phyloP scores from a whole-genome alignment of 1,139 yeast genomes.

The Saccharomycopsis crataegensis region DNA sequence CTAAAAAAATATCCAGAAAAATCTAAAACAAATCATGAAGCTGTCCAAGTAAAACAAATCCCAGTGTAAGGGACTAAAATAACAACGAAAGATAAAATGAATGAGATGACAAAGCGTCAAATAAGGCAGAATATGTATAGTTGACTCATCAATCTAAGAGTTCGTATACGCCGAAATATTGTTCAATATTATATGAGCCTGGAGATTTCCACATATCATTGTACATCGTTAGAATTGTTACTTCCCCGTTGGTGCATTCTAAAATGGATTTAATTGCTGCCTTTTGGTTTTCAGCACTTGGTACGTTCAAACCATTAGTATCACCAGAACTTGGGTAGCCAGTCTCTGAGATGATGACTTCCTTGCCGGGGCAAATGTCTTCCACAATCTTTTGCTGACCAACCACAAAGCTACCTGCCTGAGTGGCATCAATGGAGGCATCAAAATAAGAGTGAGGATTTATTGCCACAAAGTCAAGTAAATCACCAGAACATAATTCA shows the following conservation, averaged over 20 bases:
- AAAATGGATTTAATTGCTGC: constrained; percentile 59
- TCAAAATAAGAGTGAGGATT: constrained; percentile 87
- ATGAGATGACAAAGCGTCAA: no score
- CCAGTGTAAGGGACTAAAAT: no score
- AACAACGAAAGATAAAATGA: no score
- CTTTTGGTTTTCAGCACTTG: constrained; percentile 60
- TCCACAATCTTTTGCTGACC: constrained; percentile 52
- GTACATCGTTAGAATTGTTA: constrained; percentile 67
- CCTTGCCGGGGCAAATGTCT: constrained; percentile 42
- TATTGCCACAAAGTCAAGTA: constrained; percentile 70
- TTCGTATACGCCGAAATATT: constrained; percentile 65
- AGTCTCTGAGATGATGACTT: constrained; percentile 62
- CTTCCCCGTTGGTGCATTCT: constrained; percentile 44
- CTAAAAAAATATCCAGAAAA: background rate
- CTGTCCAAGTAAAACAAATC: no score
- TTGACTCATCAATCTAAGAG: constrained; percentile 27
- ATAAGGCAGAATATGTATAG: no score
- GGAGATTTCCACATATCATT: constrained; percentile 86
- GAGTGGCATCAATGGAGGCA: constrained; percentile 46
- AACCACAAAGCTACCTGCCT: constrained; percentile 67
- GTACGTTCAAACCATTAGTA: constrained; percentile 66
- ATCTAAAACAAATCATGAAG: no score
- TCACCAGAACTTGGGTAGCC: constrained; percentile 81
- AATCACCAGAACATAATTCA: constrained; percentile 52
- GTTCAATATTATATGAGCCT: constrained; percentile 79